Conservation (phyloP, 1,284 basidiomycete species). For the Mycena citricolor region DNA sequence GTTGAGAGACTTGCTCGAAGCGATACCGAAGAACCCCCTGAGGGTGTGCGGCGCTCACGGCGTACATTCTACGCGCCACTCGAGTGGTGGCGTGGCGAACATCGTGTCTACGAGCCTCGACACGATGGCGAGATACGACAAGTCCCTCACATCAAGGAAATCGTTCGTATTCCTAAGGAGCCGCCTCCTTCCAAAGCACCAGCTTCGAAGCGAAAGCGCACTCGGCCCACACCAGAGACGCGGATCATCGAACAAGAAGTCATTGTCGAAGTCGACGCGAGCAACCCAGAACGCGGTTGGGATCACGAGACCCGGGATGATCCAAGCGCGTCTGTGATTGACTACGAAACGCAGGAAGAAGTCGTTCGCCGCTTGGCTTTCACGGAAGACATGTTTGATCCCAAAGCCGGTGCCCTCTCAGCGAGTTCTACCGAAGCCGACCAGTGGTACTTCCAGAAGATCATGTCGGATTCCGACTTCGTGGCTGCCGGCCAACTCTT, state of each 20-base stretch:
- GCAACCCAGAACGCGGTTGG: slow-evolving; percentile 80
- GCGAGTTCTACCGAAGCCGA: slow-evolving; percentile 60
- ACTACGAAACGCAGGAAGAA: slow-evolving; percentile 64
- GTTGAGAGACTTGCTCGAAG: background rate
- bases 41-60: slow-evolving; percentile 74
- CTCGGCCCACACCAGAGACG: slow-evolving; percentile 28
- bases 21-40: slow-evolving; percentile 33
- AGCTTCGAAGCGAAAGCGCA: slow-evolving; percentile 43
- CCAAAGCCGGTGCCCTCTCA: no score
- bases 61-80: slow-evolving; percentile 78
- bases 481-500: slow-evolving; percentile 87
- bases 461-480: slow-evolving; percentile 92
- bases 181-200: slow-evolving; percentile 43
- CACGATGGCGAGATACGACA: slow-evolving; percentile 45
- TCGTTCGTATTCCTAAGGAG: slow-evolving; percentile 77
- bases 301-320: slow-evolving; percentile 82
- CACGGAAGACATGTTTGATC: slow-evolving; percentile 63
- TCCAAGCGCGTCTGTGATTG: slow-evolving; percentile 66
- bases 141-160: slow-evolving; percentile 81
- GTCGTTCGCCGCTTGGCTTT: slow-evolving; percentile 74
- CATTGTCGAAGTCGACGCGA: slow-evolving; percentile 13
- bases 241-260: slow-evolving; percentile 15
- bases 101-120: slow-evolving; percentile 75
- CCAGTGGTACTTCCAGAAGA: slow-evolving; percentile 87
- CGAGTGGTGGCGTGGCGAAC: slow-evolving; percentile 93